Evolutionary conservation across 257 asterid species (phyloP).

Genomic region (Nemophila menziesii): DNA sequence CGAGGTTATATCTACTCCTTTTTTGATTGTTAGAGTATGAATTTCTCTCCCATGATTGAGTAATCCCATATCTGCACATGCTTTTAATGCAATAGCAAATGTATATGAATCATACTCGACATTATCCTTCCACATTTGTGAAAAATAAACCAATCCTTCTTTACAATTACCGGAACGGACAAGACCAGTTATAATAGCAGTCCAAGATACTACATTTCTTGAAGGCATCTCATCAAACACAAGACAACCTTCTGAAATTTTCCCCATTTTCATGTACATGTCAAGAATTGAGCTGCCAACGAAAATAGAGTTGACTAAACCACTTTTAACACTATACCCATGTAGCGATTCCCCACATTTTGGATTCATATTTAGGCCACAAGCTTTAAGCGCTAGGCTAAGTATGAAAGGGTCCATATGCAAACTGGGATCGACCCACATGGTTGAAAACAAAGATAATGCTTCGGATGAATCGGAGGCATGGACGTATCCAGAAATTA

Average conservation of each 20-base stretch:
- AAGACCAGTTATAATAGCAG: constrained; percentile 78
- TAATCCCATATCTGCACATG: constrained; percentile 62
- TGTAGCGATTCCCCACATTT: constrained; percentile 49
- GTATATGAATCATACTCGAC: constrained; percentile 60
- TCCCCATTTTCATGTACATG: constrained; percentile 67
- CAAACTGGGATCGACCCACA: constrained; percentile 33
- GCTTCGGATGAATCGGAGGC: constrained; percentile 53
- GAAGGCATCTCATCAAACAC: constrained; percentile 67
- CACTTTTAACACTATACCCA: constrained; percentile 44
- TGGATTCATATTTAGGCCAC: constrained; percentile 31
- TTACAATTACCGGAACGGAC: constrained; percentile 51
- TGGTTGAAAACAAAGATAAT: constrained; percentile 45
- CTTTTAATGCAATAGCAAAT: constrained; percentile 74
- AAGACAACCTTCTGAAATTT: constrained; percentile 47
- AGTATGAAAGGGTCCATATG: constrained; percentile 69
- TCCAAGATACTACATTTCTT: constrained; percentile 89
- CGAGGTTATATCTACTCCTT: constrained; percentile 46
- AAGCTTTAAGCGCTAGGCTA: constrained; percentile 73
- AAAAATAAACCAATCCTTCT: constrained; percentile 47
- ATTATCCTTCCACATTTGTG: constrained; percentile 61
- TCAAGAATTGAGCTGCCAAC: constrained; percentile 79
- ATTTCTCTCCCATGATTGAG: constrained; percentile 61
- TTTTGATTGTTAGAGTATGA: constrained; percentile 55
- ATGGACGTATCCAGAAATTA: constrained; percentile 64
- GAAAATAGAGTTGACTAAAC: constrained; percentile 50